Base-by-base conservation (phyloP, 768 basidiomycete species). In the Hygrocybe punicea region DNA sequence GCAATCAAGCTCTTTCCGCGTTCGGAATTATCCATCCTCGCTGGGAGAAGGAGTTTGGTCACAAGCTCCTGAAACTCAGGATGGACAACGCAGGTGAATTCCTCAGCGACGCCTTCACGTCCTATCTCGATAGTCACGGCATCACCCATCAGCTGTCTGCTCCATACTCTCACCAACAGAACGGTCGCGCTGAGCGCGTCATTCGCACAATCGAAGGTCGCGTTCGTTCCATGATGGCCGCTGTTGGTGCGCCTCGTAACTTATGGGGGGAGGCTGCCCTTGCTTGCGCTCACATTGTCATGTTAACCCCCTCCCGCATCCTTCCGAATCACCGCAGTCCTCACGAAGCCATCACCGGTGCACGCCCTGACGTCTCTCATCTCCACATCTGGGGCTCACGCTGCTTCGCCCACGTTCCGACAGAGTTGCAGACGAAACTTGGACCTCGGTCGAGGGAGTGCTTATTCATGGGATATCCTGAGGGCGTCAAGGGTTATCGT, bases 101-200 rank as follows among this genome's bases (percentile, higher is more conserved):
- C 35, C 49, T 49, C 6, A 6, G 17, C 11, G 25, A 4, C 19
- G 55, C 17, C 1, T 57, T 57, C 48, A 49, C 29, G 8, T 36
- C 11, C 9, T 61, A 58, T 33, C 53, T 63, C 13, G 29, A 8
- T 17, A 55, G 36, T 0, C 25, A 47, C 9, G 73, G 70, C 0
- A 69, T 73, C 9, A 14, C 23, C 0, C 51, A 62, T 1, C 67
- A 71, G 40, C 11, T 60, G 0, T 62, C 69, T 4, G 64, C 59
- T 0, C 67, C 72, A 0, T 71, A 73, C 59, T 62, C 69, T 2
- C 70, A 73, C 36, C 62, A 65, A 6, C 71, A 73, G 59, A 73
- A 73, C 57, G 65, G 72, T 0, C 69, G 67, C 34, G 64, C 59
- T 1, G 68, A 75, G 45, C 53, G 66, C 0, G 69, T 65, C 39